Evolutionary conservation across 805 yeast genomes (phyloP).

Genomic region (Kockiozyma suomiensis): DNA sequence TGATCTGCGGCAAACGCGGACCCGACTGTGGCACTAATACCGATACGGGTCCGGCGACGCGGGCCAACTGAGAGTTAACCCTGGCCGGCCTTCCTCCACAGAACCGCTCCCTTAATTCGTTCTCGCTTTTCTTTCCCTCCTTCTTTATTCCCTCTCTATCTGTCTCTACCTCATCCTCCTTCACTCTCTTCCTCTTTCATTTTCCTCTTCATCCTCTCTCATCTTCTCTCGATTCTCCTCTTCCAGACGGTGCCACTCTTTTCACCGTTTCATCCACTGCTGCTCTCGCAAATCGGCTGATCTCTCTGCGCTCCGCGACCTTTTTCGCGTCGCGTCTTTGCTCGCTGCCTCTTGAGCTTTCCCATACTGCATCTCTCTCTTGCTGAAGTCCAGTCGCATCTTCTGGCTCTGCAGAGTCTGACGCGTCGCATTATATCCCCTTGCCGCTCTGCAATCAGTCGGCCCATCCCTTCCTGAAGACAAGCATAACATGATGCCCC

Average conservation of each 20-base stretch:
- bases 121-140: background rate
- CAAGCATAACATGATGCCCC: background rate
- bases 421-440: background rate
- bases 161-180: background rate
- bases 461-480: background rate
- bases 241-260: constrained; percentile 18
- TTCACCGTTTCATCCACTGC: constrained; percentile 10
- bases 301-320: background rate
- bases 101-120: background rate
- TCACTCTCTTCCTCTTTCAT: background rate
- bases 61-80: constrained; percentile 4
- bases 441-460: too few species aligned
- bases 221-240: background rate
- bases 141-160: background rate
- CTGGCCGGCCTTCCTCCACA: background rate
- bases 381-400: background rate
- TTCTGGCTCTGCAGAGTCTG: background rate
- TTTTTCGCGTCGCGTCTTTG: background rate
- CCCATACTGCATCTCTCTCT: background rate
- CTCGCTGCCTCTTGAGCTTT: too few species aligned
- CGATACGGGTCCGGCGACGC: background rate
- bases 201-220: background rate
- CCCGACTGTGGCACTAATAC: background rate
- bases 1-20: constrained; percentile 6
- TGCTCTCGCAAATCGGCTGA: background rate